Evolutionary conservation across 1,284 basidiomycete species (phyloP), one percentile per base, ranked within the genome.

Genomic region (Leccinum angustisporum): DNA sequence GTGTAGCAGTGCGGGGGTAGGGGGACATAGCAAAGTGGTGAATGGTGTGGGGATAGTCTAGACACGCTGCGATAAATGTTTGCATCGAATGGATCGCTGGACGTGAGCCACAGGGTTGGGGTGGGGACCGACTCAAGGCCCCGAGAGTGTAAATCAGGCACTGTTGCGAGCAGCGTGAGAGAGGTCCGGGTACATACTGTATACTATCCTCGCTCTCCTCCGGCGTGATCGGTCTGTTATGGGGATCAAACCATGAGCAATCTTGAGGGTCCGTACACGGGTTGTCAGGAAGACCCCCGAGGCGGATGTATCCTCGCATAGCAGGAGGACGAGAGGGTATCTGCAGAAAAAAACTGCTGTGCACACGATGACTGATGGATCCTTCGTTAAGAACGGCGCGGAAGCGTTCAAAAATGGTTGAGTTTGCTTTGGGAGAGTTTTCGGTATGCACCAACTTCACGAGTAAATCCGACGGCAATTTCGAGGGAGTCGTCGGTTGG

Each of bases 401-500:
- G 85, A 99, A 98, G 43, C 95, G 91, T 75, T 98, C 97, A 73
- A 90, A 98, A 50, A 98, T 90, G 56, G 88, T 90, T 46, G 94
- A 91, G 72, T 94, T 98, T 63, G 94, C 95, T 75, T 96, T 95
- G 21, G 97, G 94, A 3, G 93, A 92, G 75, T 95, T 94, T 80
- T 99, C 97, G 0, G 82, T 95, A 98, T 0, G 95, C 91, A 61
- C 97, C 97, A 50, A 97, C 95, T 82, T 99, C 97, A 36, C 95
- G 91, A 82, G 94, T 97, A 77, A 99, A 97, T 6, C 94, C 93
- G 52, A 98, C 96, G 1, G 97, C 96, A 67, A 99, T 95, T 79
- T 99, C 97, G 68, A 99, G 97, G 4, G 94, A 95, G 77, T 98
- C 97, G 71, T 98, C 96, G 0, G 97, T 98, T 0, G 97, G 97